Conservation (phyloP, 495 filamentous ascomycete species). For the Delitschia confertaspora region DNA sequence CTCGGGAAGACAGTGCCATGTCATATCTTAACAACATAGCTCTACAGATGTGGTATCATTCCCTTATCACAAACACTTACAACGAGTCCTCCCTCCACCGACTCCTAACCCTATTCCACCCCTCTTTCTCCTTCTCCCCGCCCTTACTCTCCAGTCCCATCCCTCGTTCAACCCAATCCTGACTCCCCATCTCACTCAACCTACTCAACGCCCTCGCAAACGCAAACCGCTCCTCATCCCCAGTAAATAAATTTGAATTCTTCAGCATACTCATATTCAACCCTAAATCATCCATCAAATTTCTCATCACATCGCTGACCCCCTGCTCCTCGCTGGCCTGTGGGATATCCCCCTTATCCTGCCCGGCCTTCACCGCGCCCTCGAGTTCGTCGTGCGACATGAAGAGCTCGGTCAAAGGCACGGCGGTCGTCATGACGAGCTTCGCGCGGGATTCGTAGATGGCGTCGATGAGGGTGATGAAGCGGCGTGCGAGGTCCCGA, state of each 20-base stretch:
- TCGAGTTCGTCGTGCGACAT: slow-evolving; percentile 69
- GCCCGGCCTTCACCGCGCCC: slow-evolving; percentile 40
- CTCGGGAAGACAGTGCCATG: too few species aligned
- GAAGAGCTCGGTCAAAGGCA: slow-evolving; percentile 78
- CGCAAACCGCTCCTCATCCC: slow-evolving; percentile 93
- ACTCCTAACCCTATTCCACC: slow-evolving; percentile 37
- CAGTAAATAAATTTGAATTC: slow-evolving; percentile 78
- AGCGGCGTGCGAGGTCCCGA: slow-evolving; percentile 82
- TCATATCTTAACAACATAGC: too few species aligned
- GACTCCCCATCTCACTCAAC: slow-evolving; percentile 84
- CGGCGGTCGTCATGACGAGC: slow-evolving; percentile 81
- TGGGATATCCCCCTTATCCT: slow-evolving; percentile 30
- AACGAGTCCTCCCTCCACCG: slow-evolving; percentile 38
- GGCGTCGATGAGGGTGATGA: slow-evolving; percentile 96
- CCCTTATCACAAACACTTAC: too few species aligned
- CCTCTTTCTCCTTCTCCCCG: slow-evolving; percentile 35
- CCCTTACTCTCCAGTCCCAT: slow-evolving; percentile 44
- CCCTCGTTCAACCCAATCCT: slow-evolving; percentile 88
- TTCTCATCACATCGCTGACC: slow-evolving; percentile 72
- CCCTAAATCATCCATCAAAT: slow-evolving; percentile 88
- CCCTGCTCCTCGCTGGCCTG: slow-evolving; percentile 33
- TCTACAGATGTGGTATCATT: too few species aligned
- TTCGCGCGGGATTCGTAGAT: slow-evolving; percentile 86
- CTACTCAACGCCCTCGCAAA: slow-evolving; percentile 83
- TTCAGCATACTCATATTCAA: slow-evolving; percentile 79